Conservation (phyloP, 768 basidiomycete genomes). For the Chlorophyllum brunneum region DNA sequence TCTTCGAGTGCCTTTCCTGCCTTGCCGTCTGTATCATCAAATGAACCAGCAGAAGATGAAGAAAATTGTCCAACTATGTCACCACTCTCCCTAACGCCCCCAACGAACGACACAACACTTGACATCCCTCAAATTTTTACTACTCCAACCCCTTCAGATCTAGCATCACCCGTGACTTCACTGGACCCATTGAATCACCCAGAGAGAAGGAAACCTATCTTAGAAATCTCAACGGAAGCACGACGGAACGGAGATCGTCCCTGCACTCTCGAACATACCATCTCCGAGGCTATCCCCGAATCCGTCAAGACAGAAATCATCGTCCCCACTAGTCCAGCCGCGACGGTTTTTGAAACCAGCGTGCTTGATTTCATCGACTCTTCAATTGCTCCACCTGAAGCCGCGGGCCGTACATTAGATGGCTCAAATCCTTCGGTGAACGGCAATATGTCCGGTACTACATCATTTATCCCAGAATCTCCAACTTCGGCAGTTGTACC, state of each 20-base stretch:
- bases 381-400: neutral
- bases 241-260: neutral
- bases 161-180: neutral
- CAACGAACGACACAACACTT: neutral
- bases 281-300: neutral
- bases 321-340: neutral
- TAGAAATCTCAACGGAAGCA: neutral
- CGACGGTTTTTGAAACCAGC: neutral
- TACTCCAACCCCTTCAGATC: no score
- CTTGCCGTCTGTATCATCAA: neutral
- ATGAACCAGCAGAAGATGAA: neutral
- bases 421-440: constrained; percentile 29
- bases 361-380: neutral
- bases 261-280: neutral
- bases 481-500: constrained; percentile 41
- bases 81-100: neutral
- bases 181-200: neutral
- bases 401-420: neutral
- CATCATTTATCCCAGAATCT: neutral
- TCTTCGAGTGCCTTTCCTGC: constrained; percentile 39
- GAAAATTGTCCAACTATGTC: neutral
- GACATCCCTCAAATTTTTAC: neutral
- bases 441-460: no score
- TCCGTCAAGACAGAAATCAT: neutral
- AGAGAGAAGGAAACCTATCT: neutral